Evolutionary conservation across 2,329 filamentous ascomycete genomes (phyloP).

Genomic region (Talaromyces sp.): DNA sequence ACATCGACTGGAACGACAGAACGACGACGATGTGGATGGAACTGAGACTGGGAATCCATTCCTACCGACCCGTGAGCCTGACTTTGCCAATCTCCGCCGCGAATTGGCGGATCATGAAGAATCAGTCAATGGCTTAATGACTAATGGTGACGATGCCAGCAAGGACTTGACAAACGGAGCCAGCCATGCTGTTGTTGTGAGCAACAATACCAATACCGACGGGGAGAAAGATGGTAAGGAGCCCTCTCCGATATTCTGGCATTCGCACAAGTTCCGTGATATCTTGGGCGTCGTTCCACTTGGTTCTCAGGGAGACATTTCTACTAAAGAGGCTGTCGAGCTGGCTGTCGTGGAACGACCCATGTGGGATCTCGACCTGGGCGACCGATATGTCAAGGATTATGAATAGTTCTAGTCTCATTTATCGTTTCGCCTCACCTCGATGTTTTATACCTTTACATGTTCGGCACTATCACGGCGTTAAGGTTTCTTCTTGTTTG

Average conservation of each 20-base stretch:
- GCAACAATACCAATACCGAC: not conserved
- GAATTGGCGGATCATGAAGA: constrained; percentile 16
- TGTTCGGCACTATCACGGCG: not conserved
- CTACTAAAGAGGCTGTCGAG: constrained; percentile 46
- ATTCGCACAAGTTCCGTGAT: constrained; percentile 89
- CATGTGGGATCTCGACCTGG: constrained; percentile 72
- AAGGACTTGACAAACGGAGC: not conserved
- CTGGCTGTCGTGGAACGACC: constrained; percentile 86
- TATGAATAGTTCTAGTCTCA: constrained; percentile 32
- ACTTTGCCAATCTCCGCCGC: constrained; percentile 25
- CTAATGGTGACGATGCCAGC: not conserved
- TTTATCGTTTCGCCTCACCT: not conserved
- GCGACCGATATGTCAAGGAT: constrained; percentile 62
- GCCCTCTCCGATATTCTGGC: constrained; percentile 49
- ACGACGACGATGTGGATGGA: constrained; percentile 24
- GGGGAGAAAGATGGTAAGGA: not conserved
- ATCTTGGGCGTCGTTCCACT: constrained; percentile 70
- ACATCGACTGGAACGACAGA: constrained; percentile 14
- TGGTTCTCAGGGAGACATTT: constrained; percentile 28
- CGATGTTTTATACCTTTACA: not conserved
- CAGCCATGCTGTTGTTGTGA: not conserved
- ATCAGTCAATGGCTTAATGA: not conserved
- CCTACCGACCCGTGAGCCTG: constrained; percentile 22
- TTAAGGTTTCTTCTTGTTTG: not conserved
- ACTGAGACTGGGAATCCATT: constrained; percentile 21